Base-by-base conservation (phyloP, 345 rosid genomes). In the Populus euphratica region DNA sequence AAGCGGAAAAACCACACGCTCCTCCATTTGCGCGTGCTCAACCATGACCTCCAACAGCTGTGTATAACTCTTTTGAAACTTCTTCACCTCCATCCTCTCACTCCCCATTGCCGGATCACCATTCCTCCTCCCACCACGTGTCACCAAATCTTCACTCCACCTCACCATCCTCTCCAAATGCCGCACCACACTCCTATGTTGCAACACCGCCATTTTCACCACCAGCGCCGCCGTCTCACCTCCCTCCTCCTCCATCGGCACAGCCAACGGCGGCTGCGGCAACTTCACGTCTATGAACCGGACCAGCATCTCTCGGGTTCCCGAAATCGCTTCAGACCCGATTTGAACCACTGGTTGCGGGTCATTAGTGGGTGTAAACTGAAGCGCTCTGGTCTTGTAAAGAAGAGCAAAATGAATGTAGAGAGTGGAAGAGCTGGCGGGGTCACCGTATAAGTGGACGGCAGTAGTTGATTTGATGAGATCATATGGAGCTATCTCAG, bases 11-110 rank as follows among this genome's bases (percentile, higher is more conserved):
- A 91, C 78, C 39, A 89, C 78, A 75, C 85, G 85, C 87, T 91
- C 96, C 83, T 91, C 96, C 96, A 91, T 90, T 68, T 86, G 96
- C 75, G 94, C 96, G 75, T 91, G 94, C 41, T 91, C 96, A 14
- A 91, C 29, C 96, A 91, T 81, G 56, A 91, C 17, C 82, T 91
- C 96, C 66, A 89, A 85, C 73, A 91, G 38, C 84, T 80, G 83
- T 1, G 89, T 70, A 23, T 91, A 90, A 63, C 88, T 84, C 81
- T 82, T 85, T 5, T 76, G 87, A 14, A 91, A 90, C 76, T 91
- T 91, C 76, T 77, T 86, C 20, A 88, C 77, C 89, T 91, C 96
- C 94, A 91, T 91, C 81, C 73, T 86, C 13, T 88, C 89, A 5
- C 84, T 91, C 41, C 96, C 96, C 73, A 86, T 85, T 5, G 86